Conservation (phyloP, 1,284 basidiomycete species). For the Sporisorium graminicola region DNA sequence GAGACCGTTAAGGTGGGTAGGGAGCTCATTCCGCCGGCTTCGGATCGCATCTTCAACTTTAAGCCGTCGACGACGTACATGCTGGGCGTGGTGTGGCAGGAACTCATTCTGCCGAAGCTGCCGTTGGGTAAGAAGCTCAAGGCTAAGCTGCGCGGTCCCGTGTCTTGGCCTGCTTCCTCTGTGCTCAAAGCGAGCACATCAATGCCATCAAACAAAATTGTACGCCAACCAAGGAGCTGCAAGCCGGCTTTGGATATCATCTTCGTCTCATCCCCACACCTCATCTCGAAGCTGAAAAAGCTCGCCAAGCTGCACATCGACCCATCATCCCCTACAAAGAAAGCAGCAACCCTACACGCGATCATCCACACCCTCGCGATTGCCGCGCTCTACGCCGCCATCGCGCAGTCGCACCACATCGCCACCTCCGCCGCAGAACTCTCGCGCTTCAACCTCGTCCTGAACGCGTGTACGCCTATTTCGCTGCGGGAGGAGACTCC, state of each 20-base stretch:
- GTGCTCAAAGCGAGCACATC: neutral
- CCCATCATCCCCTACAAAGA: neutral
- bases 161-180: slow-evolving; percentile 23
- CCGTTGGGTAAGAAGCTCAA: slow-evolving; percentile 15
- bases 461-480: slow-evolving; percentile 27
- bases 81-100: slow-evolving; percentile 16
- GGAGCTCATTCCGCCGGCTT: slow-evolving; percentile 13
- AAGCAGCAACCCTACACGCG: slow-evolving; percentile 33
- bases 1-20: neutral
- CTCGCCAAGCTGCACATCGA: slow-evolving; percentile 9
- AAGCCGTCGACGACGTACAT: slow-evolving; percentile 21
- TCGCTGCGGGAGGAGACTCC: slow-evolving; percentile 20
- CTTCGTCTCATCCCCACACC: slow-evolving; percentile 14
- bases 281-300: slow-evolving; percentile 30
- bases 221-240: slow-evolving; percentile 4
- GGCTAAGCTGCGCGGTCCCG: slow-evolving; percentile 2
- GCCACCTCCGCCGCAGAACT: neutral
- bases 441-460: neutral
- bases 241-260: slow-evolving; percentile 3
- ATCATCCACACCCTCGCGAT: slow-evolving; percentile 26
- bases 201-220: neutral
- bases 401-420: neutral
- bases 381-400: slow-evolving; percentile 25
- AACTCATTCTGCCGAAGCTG: slow-evolving; percentile 28
- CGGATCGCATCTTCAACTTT: slow-evolving; percentile 36